phyloP scores from a whole-genome alignment of 2,329 filamentous ascomycete genomes.

The Periconia macrospinosa region DNA sequence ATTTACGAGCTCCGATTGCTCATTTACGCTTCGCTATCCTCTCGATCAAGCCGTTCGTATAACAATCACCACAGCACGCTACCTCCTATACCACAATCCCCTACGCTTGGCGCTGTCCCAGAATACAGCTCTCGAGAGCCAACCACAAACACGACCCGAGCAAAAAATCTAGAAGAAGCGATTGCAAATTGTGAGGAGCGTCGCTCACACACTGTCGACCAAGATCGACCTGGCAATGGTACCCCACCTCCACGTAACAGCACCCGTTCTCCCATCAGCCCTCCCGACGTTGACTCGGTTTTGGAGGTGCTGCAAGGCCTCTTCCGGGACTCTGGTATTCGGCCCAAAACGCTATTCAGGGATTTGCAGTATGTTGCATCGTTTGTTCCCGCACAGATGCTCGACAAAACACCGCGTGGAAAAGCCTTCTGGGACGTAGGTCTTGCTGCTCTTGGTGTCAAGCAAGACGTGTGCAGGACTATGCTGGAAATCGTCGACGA shows the following conservation, averaged over 20 bases:
- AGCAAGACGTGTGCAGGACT: conserved; percentile 81
- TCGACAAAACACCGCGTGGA: conserved; percentile 61
- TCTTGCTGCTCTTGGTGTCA: conserved; percentile 82
- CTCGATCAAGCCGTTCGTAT: conserved; percentile 53
- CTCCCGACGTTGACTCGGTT: conserved; percentile 47
- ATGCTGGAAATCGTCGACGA: conserved; percentile 77
- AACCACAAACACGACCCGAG: conserved; percentile 45
- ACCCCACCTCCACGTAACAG: conserved; percentile 42
- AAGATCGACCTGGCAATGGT: conserved; percentile 36
- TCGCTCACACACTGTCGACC: conserved; percentile 59
- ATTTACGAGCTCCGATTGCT: conserved; percentile 82
- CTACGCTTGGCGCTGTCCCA: conserved; percentile 48
- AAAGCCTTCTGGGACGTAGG: conserved; percentile 92
- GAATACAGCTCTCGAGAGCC: conserved; percentile 50
- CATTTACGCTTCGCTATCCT: conserved; percentile 72
- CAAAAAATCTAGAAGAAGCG: conserved; percentile 62
- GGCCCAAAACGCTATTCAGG: conserved; percentile 52
- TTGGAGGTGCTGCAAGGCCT: conserved; percentile 48
- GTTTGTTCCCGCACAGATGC: conserved; percentile 59
- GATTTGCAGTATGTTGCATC: conserved; percentile 61
- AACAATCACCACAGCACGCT: conserved; percentile 44
- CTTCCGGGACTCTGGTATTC: conserved; percentile 48
- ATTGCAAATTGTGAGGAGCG: conserved; percentile 72
- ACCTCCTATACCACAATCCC: conserved; percentile 47
- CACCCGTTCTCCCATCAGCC: conserved; percentile 40